phyloP scores from a whole-genome alignment of 2,329 filamentous ascomycete genomes.

The Fusarium pininemorale region DNA sequence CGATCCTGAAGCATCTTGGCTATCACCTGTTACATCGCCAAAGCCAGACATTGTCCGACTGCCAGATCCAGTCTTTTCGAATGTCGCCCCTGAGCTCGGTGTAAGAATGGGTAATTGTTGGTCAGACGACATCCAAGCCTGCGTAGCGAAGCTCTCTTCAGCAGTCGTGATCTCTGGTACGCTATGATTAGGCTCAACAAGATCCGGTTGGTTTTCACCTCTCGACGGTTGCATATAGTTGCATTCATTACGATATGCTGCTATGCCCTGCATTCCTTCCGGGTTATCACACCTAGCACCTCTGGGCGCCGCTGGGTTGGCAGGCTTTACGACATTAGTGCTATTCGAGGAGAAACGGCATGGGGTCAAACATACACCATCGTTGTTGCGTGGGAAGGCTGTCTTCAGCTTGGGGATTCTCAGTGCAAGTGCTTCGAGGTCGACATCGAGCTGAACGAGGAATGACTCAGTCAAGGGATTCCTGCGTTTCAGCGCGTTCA shows the following conservation, averaged over 20 bases:
- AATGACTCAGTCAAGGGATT: conserved; percentile 96
- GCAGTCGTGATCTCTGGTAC: conserved; percentile 35
- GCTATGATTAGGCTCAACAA: conserved; percentile 49
- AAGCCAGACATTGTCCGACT: conserved; percentile 49
- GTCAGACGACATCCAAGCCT: conserved; percentile 53
- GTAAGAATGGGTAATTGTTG: conserved; percentile 51
- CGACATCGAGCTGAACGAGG: conserved; percentile 90
- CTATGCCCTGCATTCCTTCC: conserved; percentile 52
- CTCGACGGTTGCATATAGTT: conserved; percentile 53
- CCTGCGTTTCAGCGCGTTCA: conserved; percentile 86
- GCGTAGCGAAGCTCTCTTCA: conserved; percentile 43
- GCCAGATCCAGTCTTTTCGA: conserved; percentile 46
- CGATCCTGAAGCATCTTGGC: conserved; percentile 59
- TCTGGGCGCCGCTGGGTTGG: conserved; percentile 26
- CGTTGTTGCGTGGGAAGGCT: conserved; percentile 62
- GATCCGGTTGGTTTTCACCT: conserved; percentile 54
- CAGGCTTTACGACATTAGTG: conserved; percentile 45
- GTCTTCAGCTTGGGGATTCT: conserved; percentile 66
- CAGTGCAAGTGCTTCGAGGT: conserved; percentile 78
- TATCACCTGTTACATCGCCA: conserved; percentile 55
- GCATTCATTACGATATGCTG: conserved; percentile 57
- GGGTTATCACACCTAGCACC: conserved; percentile 47
- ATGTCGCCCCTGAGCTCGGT: conserved; percentile 47
- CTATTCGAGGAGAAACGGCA: not conserved
- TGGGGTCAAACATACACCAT: conserved; percentile 58